These are phyloP conservation scores for Monilinia aucupariae DNA, from an alignment of 2,329 filamentous ascomycete genomes.

Conservation along the genomic window DNA sequence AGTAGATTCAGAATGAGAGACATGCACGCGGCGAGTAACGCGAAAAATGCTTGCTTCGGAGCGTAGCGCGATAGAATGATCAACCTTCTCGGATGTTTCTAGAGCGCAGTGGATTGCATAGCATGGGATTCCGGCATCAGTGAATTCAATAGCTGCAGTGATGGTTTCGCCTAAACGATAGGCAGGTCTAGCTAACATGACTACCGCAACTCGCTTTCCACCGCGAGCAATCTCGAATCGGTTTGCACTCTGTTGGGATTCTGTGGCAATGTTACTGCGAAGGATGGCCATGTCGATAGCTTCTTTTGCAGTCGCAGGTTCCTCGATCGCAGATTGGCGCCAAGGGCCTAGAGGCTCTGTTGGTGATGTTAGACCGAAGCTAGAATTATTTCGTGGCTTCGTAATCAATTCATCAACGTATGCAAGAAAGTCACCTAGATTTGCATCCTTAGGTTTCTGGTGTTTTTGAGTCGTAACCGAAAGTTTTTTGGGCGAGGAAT, in stretches of 20 bases:
- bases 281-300: constrained; percentile 88
- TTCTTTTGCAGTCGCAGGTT: constrained; percentile 65
- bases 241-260: constrained; percentile 76
- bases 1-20: constrained; percentile 72
- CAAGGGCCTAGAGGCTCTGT: constrained; percentile 54
- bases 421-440: constrained; percentile 61
- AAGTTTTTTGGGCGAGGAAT: constrained; percentile 18
- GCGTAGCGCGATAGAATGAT: constrained; percentile 72
- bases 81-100: constrained; percentile 81
- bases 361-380: constrained; percentile 64
- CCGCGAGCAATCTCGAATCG: constrained; percentile 92
- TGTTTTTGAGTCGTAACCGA: constrained; percentile 29
- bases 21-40: constrained; percentile 77
- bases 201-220: constrained; percentile 82
- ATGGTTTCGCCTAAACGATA: constrained; percentile 87
- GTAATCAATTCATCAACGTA: constrained; percentile 74
- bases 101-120: constrained; percentile 80
- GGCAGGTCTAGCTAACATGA: constrained; percentile 81
- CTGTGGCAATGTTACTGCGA: constrained; percentile 64
- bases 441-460: constrained; percentile 32
- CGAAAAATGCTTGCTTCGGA: constrained; percentile 81
- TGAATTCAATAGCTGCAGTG: constrained; percentile 79
- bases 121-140: constrained; percentile 68
- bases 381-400: constrained; percentile 48
- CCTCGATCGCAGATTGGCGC: constrained; percentile 50